A percentile compares a stretch with the other conserved stretches of the same genome.
These are phyloP conservation scores for Alternaria triticimaculans DNA, from an alignment of 2,329 filamentous ascomycete species.

Conservation along the genomic window DNA sequence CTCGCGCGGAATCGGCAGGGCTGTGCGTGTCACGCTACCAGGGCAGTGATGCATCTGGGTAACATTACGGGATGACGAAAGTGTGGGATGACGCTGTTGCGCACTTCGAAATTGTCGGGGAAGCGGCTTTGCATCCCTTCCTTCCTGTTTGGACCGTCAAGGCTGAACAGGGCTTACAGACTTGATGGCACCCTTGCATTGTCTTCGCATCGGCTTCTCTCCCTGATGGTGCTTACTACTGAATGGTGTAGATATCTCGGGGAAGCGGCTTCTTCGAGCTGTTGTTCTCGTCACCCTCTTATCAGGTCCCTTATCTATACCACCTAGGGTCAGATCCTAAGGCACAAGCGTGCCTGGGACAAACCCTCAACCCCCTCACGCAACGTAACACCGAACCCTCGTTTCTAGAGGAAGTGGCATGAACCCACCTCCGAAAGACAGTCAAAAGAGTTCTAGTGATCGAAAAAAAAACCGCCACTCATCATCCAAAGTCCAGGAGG, in stretches of 20 bases:
- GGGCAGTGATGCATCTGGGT: not conserved
- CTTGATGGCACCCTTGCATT: not conserved
- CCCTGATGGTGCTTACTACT: not conserved
- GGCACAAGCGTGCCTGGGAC: not conserved
- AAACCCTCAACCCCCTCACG: not conserved
- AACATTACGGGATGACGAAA: not conserved
- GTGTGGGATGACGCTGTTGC: not conserved
- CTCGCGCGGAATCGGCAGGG: not conserved
- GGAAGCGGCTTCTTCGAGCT: not conserved
- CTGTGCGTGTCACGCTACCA: not conserved
- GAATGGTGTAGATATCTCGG: not conserved
- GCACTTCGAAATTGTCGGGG: not conserved
- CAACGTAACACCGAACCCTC: not conserved
- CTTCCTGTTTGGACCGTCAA: not conserved
- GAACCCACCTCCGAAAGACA: not conserved
- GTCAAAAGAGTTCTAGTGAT: not conserved
- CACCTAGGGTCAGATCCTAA: not conserved
- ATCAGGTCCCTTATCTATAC: not conserved
- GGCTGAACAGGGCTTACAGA: not conserved
- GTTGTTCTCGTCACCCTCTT: not conserved
- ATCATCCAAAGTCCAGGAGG: not conserved
- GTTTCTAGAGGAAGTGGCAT: not conserved
- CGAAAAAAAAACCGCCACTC: not conserved
- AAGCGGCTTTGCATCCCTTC: not conserved
- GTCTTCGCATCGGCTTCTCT: not conserved